Evolutionary conservation across 2,329 filamentous ascomycete species (phyloP).

Genomic region (Grosmannia penicillata): DNA sequence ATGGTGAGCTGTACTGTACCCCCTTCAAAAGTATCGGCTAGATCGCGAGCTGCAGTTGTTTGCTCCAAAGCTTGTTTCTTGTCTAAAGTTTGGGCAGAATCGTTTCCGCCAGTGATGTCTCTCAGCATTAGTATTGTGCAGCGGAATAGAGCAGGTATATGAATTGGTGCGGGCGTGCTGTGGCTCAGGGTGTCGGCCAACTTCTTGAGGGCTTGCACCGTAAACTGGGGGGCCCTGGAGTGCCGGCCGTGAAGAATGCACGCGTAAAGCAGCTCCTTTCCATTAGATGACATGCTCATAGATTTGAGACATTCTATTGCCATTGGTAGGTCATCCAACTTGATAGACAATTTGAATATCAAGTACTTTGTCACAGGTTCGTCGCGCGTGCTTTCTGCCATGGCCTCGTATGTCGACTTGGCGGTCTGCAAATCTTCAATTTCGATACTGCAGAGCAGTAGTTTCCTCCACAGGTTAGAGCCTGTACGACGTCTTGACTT

Average conservation of each 20-base stretch:
- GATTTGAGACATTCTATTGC: conserved; percentile 49
- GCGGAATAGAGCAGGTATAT: conserved; percentile 50
- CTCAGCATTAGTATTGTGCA: conserved; percentile 38
- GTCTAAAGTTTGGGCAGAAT: too few species aligned
- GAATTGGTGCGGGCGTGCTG: conserved; percentile 28
- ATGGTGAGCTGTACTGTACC: conserved; percentile 16
- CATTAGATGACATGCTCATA: conserved; percentile 37
- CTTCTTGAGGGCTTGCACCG: conserved; percentile 41
- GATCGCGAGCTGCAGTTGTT: background rate
- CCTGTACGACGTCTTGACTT: background rate
- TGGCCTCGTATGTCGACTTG: conserved; percentile 37
- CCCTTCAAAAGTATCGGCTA: conserved; percentile 24
- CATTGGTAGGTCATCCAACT: conserved; percentile 37
- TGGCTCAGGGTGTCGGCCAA: conserved; percentile 42
- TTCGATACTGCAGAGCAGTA: conserved; percentile 54
- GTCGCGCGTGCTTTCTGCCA: conserved; percentile 41
- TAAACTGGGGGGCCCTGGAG: conserved; percentile 43
- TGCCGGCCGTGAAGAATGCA: conserved; percentile 66
- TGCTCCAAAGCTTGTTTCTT: too few species aligned
- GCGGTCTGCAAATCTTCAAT: conserved; percentile 39
- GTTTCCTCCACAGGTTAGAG: conserved; percentile 39
- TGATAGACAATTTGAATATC: conserved; percentile 58
- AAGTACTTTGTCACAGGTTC: conserved; percentile 57
- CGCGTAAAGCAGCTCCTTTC: conserved; percentile 57
- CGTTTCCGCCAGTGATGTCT: conserved; percentile 22